Evolutionary conservation across 805 yeast genomes (phyloP).

Genomic region (Saccharomycodes ludwigii): DNA sequence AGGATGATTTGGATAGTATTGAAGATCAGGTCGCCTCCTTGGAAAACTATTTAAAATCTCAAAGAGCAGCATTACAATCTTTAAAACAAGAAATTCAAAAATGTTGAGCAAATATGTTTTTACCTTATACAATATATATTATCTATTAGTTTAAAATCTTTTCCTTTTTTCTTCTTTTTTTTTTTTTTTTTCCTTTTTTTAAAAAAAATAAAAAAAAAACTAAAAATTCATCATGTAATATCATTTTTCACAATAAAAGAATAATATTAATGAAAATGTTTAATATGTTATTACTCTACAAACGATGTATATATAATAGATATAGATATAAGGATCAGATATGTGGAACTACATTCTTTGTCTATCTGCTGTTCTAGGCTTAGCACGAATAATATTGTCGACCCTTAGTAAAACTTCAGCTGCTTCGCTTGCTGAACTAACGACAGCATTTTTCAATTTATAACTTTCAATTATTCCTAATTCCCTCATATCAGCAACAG

Average conservation of each 20-base stretch:
- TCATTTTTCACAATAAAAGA: no score
- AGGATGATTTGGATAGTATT: conserved; percentile 53
- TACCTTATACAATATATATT: conserved; percentile 1
- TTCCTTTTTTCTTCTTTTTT: background rate
- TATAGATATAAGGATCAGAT: no score
- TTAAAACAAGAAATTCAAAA: conserved; percentile 32
- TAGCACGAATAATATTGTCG: conserved; percentile 92
- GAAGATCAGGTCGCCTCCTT: conserved; percentile 66
- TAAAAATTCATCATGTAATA: no score
- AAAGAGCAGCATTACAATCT: conserved; percentile 45
- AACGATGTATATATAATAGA: no score
- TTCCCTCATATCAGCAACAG: conserved; percentile 87
- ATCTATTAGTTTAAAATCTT: background rate
- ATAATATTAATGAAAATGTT: no score
- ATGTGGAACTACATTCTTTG: conserved; percentile 31
- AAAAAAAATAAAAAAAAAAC: no score
- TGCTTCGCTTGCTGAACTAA: conserved; percentile 93
- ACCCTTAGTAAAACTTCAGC: conserved; percentile 93
- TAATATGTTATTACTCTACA: no score
- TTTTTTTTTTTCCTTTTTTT: conserved; percentile 4
- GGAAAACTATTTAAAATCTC: conserved; percentile 52
- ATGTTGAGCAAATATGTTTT: background rate
- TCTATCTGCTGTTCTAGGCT: conserved; percentile 94
- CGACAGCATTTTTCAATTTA: conserved; percentile 88
- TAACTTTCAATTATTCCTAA: conserved; percentile 86